phyloP scores from a whole-genome alignment of 2,329 filamentous ascomycete genomes.

The Cordyceps cateniannulata region DNA sequence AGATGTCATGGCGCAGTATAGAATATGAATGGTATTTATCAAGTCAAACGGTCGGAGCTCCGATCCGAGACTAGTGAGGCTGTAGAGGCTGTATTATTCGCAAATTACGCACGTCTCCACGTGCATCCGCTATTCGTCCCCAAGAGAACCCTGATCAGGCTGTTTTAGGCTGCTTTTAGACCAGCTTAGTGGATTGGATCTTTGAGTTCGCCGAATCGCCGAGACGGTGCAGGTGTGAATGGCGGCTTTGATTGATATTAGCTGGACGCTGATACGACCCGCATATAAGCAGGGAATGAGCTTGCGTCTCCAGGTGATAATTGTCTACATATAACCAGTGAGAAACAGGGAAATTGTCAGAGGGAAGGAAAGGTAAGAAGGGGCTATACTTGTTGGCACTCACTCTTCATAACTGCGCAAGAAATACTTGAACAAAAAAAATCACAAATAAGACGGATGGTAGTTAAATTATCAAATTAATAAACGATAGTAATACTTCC shows the following conservation, averaged over 20 bases:
- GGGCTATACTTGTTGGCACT: too few relatives aligned
- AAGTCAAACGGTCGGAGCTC: slow-evolving; percentile 6
- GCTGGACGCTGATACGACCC: background rate
- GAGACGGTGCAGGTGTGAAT: background rate
- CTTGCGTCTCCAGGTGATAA: too few relatives aligned
- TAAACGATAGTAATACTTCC: too few relatives aligned
- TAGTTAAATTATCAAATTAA: too few relatives aligned
- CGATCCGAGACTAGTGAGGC: slow-evolving; percentile 4
- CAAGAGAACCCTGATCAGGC: background rate
- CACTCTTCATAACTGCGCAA: too few relatives aligned
- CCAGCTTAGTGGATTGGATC: background rate
- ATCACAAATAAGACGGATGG: too few relatives aligned
- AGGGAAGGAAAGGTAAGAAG: too few relatives aligned
- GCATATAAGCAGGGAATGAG: background rate
- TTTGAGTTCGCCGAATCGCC: slow-evolving; percentile 4
- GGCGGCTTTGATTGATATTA: background rate
- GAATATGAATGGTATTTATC: background rate
- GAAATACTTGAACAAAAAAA: too few relatives aligned
- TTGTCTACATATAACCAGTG: too few relatives aligned
- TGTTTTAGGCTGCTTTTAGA: too few relatives aligned
- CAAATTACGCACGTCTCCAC: slow-evolving; percentile 8
- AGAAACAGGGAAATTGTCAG: too few relatives aligned
- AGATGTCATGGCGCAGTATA: background rate
- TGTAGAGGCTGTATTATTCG: background rate
- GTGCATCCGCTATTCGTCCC: background rate